Evolutionary conservation across 2,329 filamentous ascomycete species (phyloP).

Genomic region (Lecanicillium sp.): DNA sequence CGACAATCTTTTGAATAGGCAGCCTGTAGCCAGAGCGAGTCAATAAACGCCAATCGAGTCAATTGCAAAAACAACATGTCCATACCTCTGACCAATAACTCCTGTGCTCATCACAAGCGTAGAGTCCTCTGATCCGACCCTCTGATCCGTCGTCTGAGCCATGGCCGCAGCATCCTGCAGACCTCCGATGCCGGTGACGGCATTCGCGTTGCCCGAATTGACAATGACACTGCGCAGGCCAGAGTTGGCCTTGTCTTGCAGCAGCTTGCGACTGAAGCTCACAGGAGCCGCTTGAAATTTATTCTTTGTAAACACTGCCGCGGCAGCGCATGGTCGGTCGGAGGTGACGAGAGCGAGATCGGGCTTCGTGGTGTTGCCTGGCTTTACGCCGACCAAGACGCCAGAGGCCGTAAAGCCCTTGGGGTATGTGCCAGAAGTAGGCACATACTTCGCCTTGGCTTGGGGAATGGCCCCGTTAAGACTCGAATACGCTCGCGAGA

Average conservation of each 20-base stretch:
- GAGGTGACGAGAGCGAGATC: slow-evolving; percentile 87
- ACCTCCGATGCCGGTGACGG: slow-evolving; percentile 85
- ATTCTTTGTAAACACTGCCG: slow-evolving; percentile 95
- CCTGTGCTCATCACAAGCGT: slow-evolving; percentile 99
- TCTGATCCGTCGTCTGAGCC: slow-evolving; percentile 68
- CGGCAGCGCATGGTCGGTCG: slow-evolving; percentile 74
- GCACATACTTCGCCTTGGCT: slow-evolving; percentile 85
- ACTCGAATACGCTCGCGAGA: slow-evolving; percentile 24
- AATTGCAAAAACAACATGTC: slow-evolving; percentile 7
- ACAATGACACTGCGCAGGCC: slow-evolving; percentile 77
- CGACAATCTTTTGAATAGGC: slow-evolving; percentile 83
- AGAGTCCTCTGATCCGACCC: slow-evolving; percentile 36
- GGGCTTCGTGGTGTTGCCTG: slow-evolving; percentile 81
- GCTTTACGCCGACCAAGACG: slow-evolving; percentile 87
- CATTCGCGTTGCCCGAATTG: slow-evolving; percentile 96
- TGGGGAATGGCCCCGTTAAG: slow-evolving; percentile 47
- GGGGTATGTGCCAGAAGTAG: slow-evolving; percentile 76
- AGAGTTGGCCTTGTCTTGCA: slow-evolving; percentile 56
- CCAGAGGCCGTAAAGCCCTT: slow-evolving; percentile 82
- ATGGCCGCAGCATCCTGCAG: slow-evolving; percentile 82
- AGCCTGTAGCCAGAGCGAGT: slow-evolving; percentile 41
- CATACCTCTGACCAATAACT: slow-evolving; percentile 84
- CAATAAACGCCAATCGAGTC: slow-evolving; percentile 3
- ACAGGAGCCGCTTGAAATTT: slow-evolving; percentile 97
- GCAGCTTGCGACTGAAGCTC: slow-evolving; percentile 67